Evolutionary conservation across 805 yeast species (phyloP), one percentile per base, ranked within the genome.

Genomic region (Metschnikowia koreensis): DNA sequence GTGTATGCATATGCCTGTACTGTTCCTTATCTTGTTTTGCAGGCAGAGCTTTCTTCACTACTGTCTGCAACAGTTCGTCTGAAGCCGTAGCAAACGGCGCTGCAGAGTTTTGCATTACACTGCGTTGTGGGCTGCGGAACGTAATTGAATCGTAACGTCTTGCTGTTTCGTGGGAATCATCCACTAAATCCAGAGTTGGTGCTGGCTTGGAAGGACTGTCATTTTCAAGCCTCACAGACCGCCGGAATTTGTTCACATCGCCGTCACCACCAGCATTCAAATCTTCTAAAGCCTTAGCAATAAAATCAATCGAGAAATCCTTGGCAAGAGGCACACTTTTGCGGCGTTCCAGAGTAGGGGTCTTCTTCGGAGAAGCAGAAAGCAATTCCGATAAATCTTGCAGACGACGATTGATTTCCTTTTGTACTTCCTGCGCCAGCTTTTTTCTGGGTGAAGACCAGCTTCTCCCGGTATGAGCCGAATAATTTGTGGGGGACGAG

Each of bases 201-300:
- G 46, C 51, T 11, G 38, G 41, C 28, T 45, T 43, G 7, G 16
- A 33, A 31, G 34, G 10, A 8, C 17, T 2, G 34, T 34, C 36
- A 27, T 26, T 37, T 27, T 44, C 46, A 4, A 16, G 46, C 26
- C 79, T 56, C 13, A 73, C 72, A 2, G 77, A 73, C 47, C 67
- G 61, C 50, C 79, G 61, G 55, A 68, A 75, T 55, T 67, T 70
- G 42, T 63, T 69, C 38, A 75, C 63, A 51, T 75, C 78, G 10
- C 79, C 79, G 50, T 75, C 65, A 6, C 79, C 79, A 11, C 79
- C 79, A 1, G 67, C 59, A 51, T 74, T 73, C 55, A 75, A 67
- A 57, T 75, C 79, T 55, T 75, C 78, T 34, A 75, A 60, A 1
- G 78, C 79, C 50, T 74, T 73, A 12, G 79, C 78, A 27, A 75